Conservation (phyloP, 306 rosid species). For the Quercus robur region DNA sequence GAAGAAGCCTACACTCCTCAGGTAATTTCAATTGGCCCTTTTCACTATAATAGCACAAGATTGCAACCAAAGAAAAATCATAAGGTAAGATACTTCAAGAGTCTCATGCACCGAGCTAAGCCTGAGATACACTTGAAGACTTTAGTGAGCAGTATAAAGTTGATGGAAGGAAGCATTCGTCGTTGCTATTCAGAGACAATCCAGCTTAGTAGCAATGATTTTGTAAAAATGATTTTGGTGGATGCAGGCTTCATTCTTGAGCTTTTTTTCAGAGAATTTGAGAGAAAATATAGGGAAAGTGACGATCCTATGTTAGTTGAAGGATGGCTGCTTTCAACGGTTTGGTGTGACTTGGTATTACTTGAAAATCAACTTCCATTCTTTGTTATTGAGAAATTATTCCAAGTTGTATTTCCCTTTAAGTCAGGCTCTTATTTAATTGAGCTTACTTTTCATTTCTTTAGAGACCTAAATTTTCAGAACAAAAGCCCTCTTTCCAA, state of each 20-base stretch:
- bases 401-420: background rate
- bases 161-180: background rate
- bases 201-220: background rate
- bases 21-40: background rate
- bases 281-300: background rate
- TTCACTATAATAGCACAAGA: background rate
- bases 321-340: background rate
- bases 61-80: conserved; percentile 20
- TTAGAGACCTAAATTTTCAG: accelerated
- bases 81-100: conserved; percentile 20
- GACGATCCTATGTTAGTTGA: background rate
- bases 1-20: conserved; percentile 32
- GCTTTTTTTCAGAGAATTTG: background rate
- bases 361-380: background rate
- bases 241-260: conserved; percentile 30
- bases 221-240: conserved; percentile 20
- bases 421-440: background rate
- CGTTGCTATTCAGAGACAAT: conserved; percentile 22
- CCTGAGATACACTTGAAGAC: background rate
- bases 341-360: background rate
- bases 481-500: background rate
- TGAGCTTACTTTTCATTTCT: background rate
- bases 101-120: background rate
- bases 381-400: background rate
- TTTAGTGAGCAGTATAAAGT: background rate